Base-by-base conservation (phyloP, 2,329 filamentous ascomycete genomes). In the Penicillium sp. region DNA sequence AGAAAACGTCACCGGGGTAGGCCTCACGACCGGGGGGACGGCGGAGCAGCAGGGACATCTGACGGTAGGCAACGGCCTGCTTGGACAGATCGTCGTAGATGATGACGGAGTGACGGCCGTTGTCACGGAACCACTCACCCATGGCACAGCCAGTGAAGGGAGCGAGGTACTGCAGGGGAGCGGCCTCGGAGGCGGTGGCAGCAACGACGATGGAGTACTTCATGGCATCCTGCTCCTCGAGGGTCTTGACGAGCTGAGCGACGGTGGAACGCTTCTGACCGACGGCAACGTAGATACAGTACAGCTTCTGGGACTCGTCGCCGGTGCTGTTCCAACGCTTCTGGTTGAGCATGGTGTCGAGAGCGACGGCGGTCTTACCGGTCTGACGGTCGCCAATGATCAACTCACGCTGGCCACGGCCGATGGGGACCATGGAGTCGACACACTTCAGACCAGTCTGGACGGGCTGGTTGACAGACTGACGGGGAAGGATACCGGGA, bases 351-450 rank as follows among this genome's bases (percentile, higher is more conserved):
- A 99, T 98, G 80, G 94, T 88, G 80, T 99, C 95, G 65, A 99
- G 91, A 75, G 90, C 94, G 78, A 99, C 94, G 75, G 95, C 95
- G 78, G 95, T 99, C 90, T 99, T 99, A 82, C 95, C 95, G 74
- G 95, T 99, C 85, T 99, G 95, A 92, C 95, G 95, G 80, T 99
- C 95, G 86, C 95, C 95, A 82, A 99, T 99, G 82, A 99, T 98
- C 87, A 99, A 85, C 86, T 99, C 95, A 94, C 95, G 95, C 87
- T 99, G 95, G 78, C 95, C 95, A 94, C 95, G 95, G 80, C 95
- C 95, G 75, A 99, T 97, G 75, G 95, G 95, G 73, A 99, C 95
- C 95, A 99, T 98, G 83, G 95, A 93, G 79, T 99, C 95, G 84
- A 99, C 87, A 73, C 92, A 96, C 88, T 99, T 99, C 74, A 98